phyloP scores from a whole-genome alignment of 768 basidiomycete species.

The Leucosporidium yakuticum region DNA sequence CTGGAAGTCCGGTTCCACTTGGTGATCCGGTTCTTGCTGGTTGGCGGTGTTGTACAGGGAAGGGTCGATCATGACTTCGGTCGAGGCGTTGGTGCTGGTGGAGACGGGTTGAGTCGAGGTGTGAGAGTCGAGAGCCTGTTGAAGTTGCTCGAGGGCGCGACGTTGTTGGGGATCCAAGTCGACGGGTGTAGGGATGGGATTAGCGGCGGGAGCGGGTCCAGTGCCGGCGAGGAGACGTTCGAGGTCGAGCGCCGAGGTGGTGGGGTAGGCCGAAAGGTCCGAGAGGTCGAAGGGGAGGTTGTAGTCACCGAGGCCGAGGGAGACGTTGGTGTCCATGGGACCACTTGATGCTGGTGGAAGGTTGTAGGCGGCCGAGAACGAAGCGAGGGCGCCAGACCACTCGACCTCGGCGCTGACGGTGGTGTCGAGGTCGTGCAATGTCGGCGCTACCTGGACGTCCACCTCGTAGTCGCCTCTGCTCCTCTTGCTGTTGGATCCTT shows the following conservation, averaged over 20 bases:
- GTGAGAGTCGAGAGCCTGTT: neutral
- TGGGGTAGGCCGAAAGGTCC: neutral
- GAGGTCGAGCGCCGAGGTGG: constrained; percentile 14
- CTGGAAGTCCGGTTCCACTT: neutral
- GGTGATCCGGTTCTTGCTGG: neutral
- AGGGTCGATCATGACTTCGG: constrained; percentile 14
- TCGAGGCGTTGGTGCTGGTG: no score
- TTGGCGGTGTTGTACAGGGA: constrained; percentile 2
- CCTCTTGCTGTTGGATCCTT: no score
- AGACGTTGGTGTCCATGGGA: neutral
- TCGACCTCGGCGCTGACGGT: no score
- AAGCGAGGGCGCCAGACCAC: no score
- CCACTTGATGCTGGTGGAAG: no score
- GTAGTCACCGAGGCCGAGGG: constrained; percentile 9
- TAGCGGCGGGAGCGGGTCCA: neutral
- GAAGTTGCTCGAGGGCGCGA: neutral
- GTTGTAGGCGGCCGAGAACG: no score
- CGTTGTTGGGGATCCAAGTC: neutral
- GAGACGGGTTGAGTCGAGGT: neutral
- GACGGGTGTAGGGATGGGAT: neutral
- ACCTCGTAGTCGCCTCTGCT: no score
- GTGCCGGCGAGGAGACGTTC: constrained; percentile 7
- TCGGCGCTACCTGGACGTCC: no score
- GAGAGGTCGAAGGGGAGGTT: constrained; percentile 17
- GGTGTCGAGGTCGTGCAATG: no score